Conservation (phyloP, 2,329 filamentous ascomycete species). For the Aspergillus sojae region DNA sequence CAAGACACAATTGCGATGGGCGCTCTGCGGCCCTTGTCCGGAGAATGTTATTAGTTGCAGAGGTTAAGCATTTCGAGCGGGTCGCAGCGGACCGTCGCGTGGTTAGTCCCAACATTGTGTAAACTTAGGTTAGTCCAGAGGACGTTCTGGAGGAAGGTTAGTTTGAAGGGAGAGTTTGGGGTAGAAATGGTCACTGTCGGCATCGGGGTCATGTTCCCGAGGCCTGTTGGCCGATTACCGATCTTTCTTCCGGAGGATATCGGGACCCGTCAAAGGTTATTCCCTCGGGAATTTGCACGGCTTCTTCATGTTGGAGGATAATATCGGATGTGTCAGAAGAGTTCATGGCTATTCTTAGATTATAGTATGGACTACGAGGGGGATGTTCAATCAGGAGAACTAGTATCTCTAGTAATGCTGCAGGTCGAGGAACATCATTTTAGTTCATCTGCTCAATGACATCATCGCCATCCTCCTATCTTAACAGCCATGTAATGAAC, state of each 20-base stretch:
- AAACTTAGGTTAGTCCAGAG: background rate
- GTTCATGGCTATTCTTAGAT: background rate
- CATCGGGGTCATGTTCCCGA: slow-evolving; percentile 22
- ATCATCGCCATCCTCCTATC: background rate
- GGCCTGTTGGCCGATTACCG: slow-evolving; percentile 18
- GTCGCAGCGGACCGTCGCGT: slow-evolving; percentile 19
- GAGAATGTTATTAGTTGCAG: slow-evolving; percentile 14
- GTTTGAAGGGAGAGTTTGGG: background rate
- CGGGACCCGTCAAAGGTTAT: slow-evolving; percentile 19
- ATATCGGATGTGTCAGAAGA: background rate
- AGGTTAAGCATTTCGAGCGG: slow-evolving; percentile 24
- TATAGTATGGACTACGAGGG: background rate
- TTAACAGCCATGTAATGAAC: background rate
- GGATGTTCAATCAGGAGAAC: background rate
- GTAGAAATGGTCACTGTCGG: slow-evolving; percentile 3
- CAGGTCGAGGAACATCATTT: too few relatives aligned
- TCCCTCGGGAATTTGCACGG: background rate
- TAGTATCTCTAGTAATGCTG: background rate
- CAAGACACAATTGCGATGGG: slow-evolving; percentile 11
- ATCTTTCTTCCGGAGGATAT: slow-evolving; percentile 28
- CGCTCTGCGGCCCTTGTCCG: slow-evolving; percentile 8
- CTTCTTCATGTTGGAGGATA: background rate
- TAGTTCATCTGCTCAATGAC: slow-evolving; percentile 4
- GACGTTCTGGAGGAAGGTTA: background rate
- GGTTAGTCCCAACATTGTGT: slow-evolving; percentile 24